Conservation (phyloP, 129 eudicot genomes). For the Flaveria brownii region DNA sequence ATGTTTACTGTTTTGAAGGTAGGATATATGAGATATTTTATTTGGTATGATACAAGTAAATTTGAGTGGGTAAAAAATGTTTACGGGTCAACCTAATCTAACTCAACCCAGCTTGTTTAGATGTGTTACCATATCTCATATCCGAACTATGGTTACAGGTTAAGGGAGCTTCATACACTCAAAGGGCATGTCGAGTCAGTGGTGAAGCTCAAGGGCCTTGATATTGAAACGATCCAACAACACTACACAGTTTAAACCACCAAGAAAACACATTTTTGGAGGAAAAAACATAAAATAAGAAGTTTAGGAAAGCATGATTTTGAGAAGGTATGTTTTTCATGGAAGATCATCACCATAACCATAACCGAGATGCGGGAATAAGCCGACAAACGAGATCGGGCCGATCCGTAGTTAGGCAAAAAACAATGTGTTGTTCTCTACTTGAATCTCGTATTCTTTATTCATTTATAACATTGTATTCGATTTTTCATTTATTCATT, state of each 20-base stretch:
- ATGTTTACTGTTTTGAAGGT: not conserved
- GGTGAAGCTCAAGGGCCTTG: slow-evolving; percentile 51
- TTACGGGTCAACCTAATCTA: not conserved
- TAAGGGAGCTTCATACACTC: slow-evolving; percentile 53
- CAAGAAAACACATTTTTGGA: slow-evolving; percentile 21
- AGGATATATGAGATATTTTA: not conserved
- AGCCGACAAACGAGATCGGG: slow-evolving; percentile 27
- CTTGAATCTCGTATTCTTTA: slow-evolving; percentile 27
- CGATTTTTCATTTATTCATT: not conserved
- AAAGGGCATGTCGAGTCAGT: slow-evolving; percentile 55
- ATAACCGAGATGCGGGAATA: slow-evolving; percentile 34
- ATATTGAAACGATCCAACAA: slow-evolving; percentile 48
- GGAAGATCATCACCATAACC: slow-evolving; percentile 35
- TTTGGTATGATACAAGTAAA: too few relatives aligned
- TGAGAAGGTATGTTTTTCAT: slow-evolving; percentile 33
- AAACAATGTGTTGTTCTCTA: slow-evolving; percentile 25
- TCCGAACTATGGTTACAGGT: slow-evolving; percentile 15
- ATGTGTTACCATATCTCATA: not conserved
- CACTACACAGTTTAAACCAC: slow-evolving; percentile 39
- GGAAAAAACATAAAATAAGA: slow-evolving; percentile 24
- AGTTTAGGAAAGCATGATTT: slow-evolving; percentile 40
- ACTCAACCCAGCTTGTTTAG: not conserved
- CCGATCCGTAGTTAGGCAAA: slow-evolving; percentile 30
- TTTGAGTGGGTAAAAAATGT: not conserved
- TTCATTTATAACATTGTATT: slow-evolving; percentile 35